Percentiles rank a stretch among this genome's conserved stretches.
Conservation (phyloP, 2,329 filamentous ascomycete species). For the Aspergillus quadricinctus region DNA sequence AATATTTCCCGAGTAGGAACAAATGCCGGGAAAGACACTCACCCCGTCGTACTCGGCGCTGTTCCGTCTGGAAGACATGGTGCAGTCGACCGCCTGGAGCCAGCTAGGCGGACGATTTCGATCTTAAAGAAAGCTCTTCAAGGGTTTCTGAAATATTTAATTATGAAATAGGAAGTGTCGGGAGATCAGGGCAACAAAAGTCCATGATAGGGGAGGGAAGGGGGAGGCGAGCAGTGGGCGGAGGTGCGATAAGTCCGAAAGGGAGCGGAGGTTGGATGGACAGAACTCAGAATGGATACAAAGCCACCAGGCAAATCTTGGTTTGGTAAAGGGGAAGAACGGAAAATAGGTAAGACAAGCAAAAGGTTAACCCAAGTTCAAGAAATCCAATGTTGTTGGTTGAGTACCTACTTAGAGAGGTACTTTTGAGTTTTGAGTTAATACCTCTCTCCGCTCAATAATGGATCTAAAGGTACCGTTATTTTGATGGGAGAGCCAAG, state of each 20-base stretch:
- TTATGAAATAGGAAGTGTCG: neutral
- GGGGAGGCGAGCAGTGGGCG: constrained; percentile 3
- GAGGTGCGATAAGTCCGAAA: neutral
- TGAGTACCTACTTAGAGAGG: neutral
- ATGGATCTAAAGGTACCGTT: neutral
- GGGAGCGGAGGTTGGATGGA: neutral
- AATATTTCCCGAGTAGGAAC: constrained; percentile 9
- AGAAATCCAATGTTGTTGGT: neutral
- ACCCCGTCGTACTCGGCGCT: constrained; percentile 43
- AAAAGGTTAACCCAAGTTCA: neutral
- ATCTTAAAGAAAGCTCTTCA: neutral
- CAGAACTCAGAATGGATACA: constrained; percentile 5
- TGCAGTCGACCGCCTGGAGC: constrained; percentile 10
- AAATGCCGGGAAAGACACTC: constrained; percentile 11
- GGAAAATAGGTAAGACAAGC: neutral
- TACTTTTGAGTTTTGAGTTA: no score
- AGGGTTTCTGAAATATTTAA: neutral
- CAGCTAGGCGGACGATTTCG: constrained; percentile 4
- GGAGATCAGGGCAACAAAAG: constrained; percentile 5
- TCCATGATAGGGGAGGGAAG: constrained; percentile 13
- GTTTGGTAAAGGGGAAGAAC: neutral
- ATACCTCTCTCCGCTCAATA: neutral
- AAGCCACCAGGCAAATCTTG: constrained; percentile 9
- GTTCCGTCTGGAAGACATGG: constrained; percentile 36
- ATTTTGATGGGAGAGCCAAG: neutral